Conservation (phyloP, 129 eudicot species). For the Saposhnikovia divaricata region DNA sequence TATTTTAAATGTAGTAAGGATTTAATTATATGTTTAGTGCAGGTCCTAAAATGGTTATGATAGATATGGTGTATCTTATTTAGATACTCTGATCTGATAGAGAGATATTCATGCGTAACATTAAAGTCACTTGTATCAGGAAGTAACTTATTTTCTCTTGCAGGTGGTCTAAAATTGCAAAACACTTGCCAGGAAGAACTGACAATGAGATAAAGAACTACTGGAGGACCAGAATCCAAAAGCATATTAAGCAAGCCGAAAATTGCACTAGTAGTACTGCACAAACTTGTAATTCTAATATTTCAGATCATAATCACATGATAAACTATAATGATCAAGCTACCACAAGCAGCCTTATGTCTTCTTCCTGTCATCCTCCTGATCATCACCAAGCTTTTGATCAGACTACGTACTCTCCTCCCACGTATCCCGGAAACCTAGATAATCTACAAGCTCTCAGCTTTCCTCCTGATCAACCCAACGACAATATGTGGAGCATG, state of each 20-base stretch:
- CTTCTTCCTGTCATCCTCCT: background rate
- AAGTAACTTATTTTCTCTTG: background rate
- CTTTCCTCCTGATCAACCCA: conserved; percentile 33
- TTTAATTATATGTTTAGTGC: no score
- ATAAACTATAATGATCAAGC: conserved; percentile 29
- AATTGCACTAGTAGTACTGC: conserved; percentile 17
- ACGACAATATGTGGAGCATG: conserved; percentile 69
- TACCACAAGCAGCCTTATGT: conserved; percentile 12
- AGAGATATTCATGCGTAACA: no score
- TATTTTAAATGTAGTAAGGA: no score
- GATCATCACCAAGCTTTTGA: conserved; percentile 29
- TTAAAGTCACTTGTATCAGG: background rate
- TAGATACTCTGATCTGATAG: no score
- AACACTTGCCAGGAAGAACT: conserved; percentile 89
- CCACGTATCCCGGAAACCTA: conserved; percentile 34
- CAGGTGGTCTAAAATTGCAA: conserved; percentile 96
- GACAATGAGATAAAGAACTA: conserved; percentile 87
- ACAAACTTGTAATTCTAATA: conserved; percentile 21
- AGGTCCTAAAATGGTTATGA: no score
- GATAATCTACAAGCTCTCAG: conserved; percentile 34
- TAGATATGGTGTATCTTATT: no score
- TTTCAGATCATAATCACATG: conserved; percentile 2
- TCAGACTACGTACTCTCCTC: conserved; percentile 38
- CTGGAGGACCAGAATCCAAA: conserved; percentile 92
- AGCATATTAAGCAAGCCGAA: conserved; percentile 67